These are phyloP conservation scores for Penicillium fimorum DNA, from an alignment of 495 filamentous ascomycete species.

Conservation along the genomic window DNA sequence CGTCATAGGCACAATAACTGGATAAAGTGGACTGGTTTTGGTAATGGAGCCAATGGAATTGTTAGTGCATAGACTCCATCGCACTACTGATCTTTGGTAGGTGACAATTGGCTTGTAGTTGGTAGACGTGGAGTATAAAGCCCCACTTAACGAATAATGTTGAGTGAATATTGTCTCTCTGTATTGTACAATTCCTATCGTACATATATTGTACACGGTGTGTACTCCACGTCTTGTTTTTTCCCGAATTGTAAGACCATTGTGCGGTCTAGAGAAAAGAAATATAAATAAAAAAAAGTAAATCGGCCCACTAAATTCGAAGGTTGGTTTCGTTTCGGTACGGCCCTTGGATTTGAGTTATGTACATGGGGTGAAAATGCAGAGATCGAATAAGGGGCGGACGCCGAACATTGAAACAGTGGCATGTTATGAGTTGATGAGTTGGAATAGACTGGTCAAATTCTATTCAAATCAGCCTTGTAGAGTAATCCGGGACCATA, in stretches of 20 bases:
- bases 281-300: background rate
- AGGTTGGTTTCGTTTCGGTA: slow-evolving; percentile 19
- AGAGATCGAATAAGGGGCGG: slow-evolving; percentile 4
- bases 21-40: slow-evolving; percentile 6
- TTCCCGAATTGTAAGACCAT: background rate
- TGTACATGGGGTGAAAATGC: background rate
- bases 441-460: background rate
- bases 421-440: slow-evolving; percentile 1
- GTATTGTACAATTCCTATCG: background rate
- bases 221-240: slow-evolving; percentile 12
- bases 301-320: slow-evolving; percentile 13
- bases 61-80: slow-evolving; percentile 22
- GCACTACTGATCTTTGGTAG: slow-evolving; percentile 16
- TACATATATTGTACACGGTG: slow-evolving; percentile 10
- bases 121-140: slow-evolving; percentile 8
- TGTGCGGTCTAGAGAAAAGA: background rate
- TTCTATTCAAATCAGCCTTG: slow-evolving; percentile 2
- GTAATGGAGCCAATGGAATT: slow-evolving; percentile 16
- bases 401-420: slow-evolving; percentile 6
- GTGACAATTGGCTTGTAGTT: slow-evolving; percentile 9
- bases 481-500: slow-evolving; percentile 18
- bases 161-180: background rate
- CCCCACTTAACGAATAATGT: slow-evolving; percentile 5
- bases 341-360: slow-evolving; percentile 17
- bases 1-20: background rate